These are phyloP conservation scores for Lachnellula suecica DNA, from an alignment of 2,329 filamentous ascomycete species.

Conservation along the genomic window DNA sequence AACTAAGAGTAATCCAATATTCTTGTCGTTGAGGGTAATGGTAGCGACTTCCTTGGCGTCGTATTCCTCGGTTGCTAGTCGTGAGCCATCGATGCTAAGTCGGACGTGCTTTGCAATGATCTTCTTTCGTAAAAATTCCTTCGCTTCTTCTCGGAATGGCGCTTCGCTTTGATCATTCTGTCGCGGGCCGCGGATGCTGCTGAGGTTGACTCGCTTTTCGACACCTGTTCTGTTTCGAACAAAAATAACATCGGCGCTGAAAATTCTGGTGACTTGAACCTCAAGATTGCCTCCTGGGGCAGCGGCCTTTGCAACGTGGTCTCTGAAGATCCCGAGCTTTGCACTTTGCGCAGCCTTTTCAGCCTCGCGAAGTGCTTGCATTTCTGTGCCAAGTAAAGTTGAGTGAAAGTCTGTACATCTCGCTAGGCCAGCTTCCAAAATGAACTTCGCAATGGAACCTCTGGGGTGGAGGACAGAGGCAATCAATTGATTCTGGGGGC, in stretches of 20 bases:
- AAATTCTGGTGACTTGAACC: conserved; percentile 79
- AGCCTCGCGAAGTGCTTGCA: conserved; percentile 80
- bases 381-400: conserved; percentile 83
- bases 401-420: conserved; percentile 96
- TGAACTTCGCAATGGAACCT: conserved; percentile 88
- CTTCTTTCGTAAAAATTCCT: conserved; percentile 92
- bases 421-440: conserved; percentile 86
- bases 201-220: conserved; percentile 89
- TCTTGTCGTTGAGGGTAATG: conserved; percentile 79
- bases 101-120: conserved; percentile 95
- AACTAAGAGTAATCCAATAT: conserved; percentile 81
- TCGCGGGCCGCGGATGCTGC: conserved; percentile 92
- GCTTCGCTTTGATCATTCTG: conserved; percentile 81
- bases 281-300: conserved; percentile 67
- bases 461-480: conserved; percentile 83
- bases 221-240: conserved; percentile 79
- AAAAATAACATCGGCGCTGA: conserved; percentile 86
- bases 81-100: conserved; percentile 85
- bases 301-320: conserved; percentile 69
- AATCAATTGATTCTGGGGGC: conserved; percentile 88
- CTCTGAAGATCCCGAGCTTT: conserved; percentile 78
- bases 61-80: conserved; percentile 84
- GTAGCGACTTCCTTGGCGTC: conserved; percentile 95
- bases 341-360: conserved; percentile 81
- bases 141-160: conserved; percentile 88